Evolutionary conservation across 2,329 filamentous ascomycete genomes (phyloP), one percentile per base, ranked within the genome.

Genomic region (Aspergillus latus): DNA sequence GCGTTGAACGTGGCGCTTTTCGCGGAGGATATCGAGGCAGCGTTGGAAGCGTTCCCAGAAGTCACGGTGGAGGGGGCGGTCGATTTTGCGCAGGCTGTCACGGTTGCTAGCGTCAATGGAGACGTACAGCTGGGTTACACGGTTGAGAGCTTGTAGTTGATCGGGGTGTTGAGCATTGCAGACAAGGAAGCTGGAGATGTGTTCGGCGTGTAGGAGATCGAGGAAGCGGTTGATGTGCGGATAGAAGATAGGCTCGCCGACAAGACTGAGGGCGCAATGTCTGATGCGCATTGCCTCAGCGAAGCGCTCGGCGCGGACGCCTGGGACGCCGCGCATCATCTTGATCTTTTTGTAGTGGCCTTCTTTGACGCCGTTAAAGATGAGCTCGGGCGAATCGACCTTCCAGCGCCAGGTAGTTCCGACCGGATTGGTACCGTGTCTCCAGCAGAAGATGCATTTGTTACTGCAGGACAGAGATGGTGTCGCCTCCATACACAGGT

Each of bases 391-490:
- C 0, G 90, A 88, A 69, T 97, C 94, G 30, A 97, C 90, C 49
- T 92, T 85, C 93, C 93, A 99, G 59, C 93, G 87, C 93, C 94
- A 97, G 4, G 89, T 96, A 2, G 94, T 97, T 48, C 92, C 92
- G 0, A 97, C 94, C 0, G 93, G 93, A 71, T 97, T 99, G 0
- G 94, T 97, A 52, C 93, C 94, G 70, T 97, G 94, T 5, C 94
- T 87, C 94, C 93, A 99, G 81, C 93, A 99, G 74, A 97, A 99
- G 63, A 99, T 91, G 73, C 94, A 97, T 74, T 99, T 97, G 79
- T 97, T 97, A 60, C 89, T 94, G 81, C 93, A 99, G 8, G 91
- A 96, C 3, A 99, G 84, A 0, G 92, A 96, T 0, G 93, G 93
- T 0, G 93, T 97, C 1, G 93, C 93, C 76, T 99, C 93, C 94